A percentile compares a stretch with the other conserved stretches of the same genome.
Evolutionary conservation across 2,329 filamentous ascomycete species (phyloP).

Genomic region (Penicillium sp.): DNA sequence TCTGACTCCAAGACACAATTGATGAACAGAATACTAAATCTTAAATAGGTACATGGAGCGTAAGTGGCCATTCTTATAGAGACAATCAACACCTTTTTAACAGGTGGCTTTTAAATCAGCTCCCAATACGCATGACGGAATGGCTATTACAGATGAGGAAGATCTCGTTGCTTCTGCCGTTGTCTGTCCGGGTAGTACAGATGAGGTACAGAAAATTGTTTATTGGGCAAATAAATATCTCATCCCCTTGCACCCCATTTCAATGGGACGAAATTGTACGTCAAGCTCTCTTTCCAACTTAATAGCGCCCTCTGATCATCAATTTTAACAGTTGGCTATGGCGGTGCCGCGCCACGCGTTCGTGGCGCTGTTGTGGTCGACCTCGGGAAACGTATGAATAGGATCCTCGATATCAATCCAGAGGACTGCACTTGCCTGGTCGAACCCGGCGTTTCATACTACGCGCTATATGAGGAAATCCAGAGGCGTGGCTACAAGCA

Average conservation of each 20-base stretch:
- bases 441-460: conserved; percentile 16
- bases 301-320: no score
- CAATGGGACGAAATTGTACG: conserved; percentile 16
- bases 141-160: conserved; percentile 10
- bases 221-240: conserved; percentile 5
- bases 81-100: no score
- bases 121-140: conserved; percentile 15
- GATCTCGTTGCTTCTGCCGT: conserved; percentile 14
- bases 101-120: no score
- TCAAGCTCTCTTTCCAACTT: no score
- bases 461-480: conserved; percentile 12
- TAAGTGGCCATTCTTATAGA: no score
- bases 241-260: conserved; percentile 12
- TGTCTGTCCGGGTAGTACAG: conserved; percentile 11
- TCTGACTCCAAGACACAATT: no score
- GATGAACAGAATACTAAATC: no score
- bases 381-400: conserved; percentile 13
- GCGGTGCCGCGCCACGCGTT: conserved; percentile 15
- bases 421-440: conserved; percentile 14
- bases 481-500: conserved; percentile 6
- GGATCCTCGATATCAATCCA: conserved; percentile 14
- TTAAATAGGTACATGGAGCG: no score
- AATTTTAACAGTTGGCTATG: conserved; percentile 14
- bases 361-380: conserved; percentile 12
- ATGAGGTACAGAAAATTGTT: conserved; percentile 11